A percentile compares a stretch with the other conserved stretches of the same genome.
These are phyloP conservation scores for Yarrowia sp. DNA, from an alignment of 805 yeast species.

Conservation along the genomic window DNA sequence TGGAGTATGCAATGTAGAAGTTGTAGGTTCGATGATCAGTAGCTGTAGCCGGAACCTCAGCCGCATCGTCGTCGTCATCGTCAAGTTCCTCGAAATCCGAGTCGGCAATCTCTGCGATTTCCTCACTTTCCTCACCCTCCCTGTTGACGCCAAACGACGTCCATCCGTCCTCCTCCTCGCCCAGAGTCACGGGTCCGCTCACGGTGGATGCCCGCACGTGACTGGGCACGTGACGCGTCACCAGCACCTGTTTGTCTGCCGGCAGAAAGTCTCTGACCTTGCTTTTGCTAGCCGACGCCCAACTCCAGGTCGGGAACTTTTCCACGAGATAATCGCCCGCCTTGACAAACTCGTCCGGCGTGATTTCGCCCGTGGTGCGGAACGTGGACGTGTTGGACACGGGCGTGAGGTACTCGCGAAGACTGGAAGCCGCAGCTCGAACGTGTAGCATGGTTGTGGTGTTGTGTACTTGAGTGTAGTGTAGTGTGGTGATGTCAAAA, in stretches of 20 bases:
- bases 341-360: conserved; percentile 91
- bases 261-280: conserved; percentile 77
- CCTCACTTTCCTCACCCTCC: conserved; percentile 16
- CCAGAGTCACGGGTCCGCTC: conserved; percentile 50
- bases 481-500: background rate
- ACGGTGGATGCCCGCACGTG: conserved; percentile 60
- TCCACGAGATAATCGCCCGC: conserved; percentile 94
- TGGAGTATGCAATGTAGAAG: conserved; percentile 88
- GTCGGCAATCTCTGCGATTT: conserved; percentile 47
- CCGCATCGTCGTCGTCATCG: conserved; percentile 42
- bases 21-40: conserved; percentile 75
- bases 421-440: conserved; percentile 42
- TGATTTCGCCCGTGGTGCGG: conserved; percentile 84
- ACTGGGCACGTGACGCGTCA: conserved; percentile 90
- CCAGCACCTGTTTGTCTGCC: conserved; percentile 80
- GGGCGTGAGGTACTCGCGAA: conserved; percentile 94
- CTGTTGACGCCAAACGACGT: conserved; percentile 26
- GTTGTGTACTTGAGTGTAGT: background rate
- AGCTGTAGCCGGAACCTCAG: background rate
- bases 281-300: conserved; percentile 70
- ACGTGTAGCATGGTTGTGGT: conserved; percentile 27
- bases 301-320: conserved; percentile 96
- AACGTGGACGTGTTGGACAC: conserved; percentile 86
- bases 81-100: conserved; percentile 44
- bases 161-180: conserved; percentile 55